Percentiles rank a stretch among this genome's conserved stretches.
phyloP scores from a whole-genome alignment of 2,329 filamentous ascomycete species.

The Aspergillus vadensis region DNA sequence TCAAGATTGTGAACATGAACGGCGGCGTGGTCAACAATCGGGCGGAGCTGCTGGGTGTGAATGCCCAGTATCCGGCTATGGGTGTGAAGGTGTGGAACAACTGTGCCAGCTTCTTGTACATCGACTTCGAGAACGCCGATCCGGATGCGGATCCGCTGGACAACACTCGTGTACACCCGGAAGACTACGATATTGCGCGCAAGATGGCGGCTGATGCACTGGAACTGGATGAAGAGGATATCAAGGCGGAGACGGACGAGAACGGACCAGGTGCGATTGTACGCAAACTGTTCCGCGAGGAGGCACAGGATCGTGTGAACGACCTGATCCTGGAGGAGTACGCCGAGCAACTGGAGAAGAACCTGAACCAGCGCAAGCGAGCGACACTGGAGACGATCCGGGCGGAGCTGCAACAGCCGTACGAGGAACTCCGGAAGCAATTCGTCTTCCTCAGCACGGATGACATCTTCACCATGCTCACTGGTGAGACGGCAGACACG shows the following conservation, averaged over 20 bases:
- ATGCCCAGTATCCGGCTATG: slow-evolving; percentile 79
- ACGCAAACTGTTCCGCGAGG: slow-evolving; percentile 90
- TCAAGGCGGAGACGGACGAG: slow-evolving; percentile 90
- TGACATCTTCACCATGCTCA: slow-evolving; percentile 94
- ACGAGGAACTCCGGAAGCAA: slow-evolving; percentile 86
- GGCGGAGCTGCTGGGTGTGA: slow-evolving; percentile 85
- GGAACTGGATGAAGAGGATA: slow-evolving; percentile 95
- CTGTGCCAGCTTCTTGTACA: slow-evolving; percentile 91
- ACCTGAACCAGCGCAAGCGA: slow-evolving; percentile 91
- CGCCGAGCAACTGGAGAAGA: slow-evolving; percentile 88
- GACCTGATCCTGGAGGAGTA: slow-evolving; percentile 96
- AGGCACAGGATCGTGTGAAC: slow-evolving; percentile 91
- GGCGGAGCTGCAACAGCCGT: slow-evolving; percentile 86
- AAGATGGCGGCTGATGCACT: slow-evolving; percentile 98
- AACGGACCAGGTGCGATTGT: slow-evolving; percentile 88
- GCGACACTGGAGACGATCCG: slow-evolving; percentile 95
- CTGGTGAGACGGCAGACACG: slow-evolving; percentile 84
- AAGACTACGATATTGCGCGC: slow-evolving; percentile 95
- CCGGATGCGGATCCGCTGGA: slow-evolving; percentile 87
- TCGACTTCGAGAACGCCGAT: slow-evolving; percentile 82
- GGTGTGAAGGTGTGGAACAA: slow-evolving; percentile 94
- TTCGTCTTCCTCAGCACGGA: slow-evolving; percentile 71
- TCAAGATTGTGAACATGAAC: slow-evolving; percentile 90
- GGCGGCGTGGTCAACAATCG: slow-evolving; percentile 82
- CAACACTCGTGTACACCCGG: slow-evolving; percentile 94